Base-by-base conservation (phyloP, 164 flowering plant species). In the grape (Vitis vinifera) region DNA sequence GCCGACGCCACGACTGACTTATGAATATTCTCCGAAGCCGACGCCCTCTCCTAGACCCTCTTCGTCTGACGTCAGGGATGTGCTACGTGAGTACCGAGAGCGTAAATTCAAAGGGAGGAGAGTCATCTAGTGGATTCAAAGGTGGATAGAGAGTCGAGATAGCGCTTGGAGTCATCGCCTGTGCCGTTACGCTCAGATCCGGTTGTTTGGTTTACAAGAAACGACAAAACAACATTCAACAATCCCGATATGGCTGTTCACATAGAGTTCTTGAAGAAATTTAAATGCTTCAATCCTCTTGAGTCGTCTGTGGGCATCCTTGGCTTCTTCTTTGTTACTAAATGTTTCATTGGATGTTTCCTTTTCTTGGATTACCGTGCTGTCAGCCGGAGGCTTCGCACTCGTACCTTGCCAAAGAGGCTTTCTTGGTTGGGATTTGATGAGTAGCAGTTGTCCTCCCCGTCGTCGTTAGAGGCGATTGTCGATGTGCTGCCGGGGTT, bases 271-370 rank as follows among this genome's bases (percentile, higher is more conserved):
- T 65, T 78, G 51, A 86, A 79, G 78, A 87, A 83, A 78, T 58
- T 87, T 73, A 89, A 84, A 77, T 73, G 75, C 23, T 73, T 78
- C 47, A 83, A 76, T 67, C 84, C 86, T 59, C 73, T 76, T 49
- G 89, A 86, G 59, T 82, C 80, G 10, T 75, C 83, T 44, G 61
- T 81, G 37, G 76, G 78, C 1, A 67, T 85, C 70, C 65, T 87
- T 63, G 83, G 86, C 14, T 84, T 80, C 71, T 81, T 83, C 67
- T 58, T 83, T 2, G 49, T 75, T 68, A 49, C 79, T 51, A 8
- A 76, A 37, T 73, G 78, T 55, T 76, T 84, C 68, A 61, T 88
- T 44, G 67, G 64, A 29, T 78, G 78, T 64, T 77, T 84, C 55
- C 75, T 85, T 15, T 84, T 75, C 82, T 69, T 88, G 75, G 88